Base-by-base conservation (phyloP, 768 basidiomycete genomes). In the Suillus sp. region DNA sequence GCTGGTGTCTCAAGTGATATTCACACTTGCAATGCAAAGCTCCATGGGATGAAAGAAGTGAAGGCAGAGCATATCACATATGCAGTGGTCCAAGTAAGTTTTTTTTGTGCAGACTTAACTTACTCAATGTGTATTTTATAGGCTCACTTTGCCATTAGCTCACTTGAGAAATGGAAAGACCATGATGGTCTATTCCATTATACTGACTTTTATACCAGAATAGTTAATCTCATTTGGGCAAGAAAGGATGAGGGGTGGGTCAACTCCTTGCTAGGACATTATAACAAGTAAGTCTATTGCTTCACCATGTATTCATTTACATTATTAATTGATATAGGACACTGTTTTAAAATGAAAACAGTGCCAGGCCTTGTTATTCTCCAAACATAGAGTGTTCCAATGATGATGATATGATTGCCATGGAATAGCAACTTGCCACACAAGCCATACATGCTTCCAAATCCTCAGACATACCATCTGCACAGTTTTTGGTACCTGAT, bases 41-140 rank as follows among this genome's bases (percentile, higher is more conserved):
- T 63, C 9, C 59, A 60, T 14, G 34, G 47, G 25, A 63, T 63
- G 59, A 4, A 3, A 9, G 35, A 42, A 38, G 47, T 63, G 22
- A 37, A 11, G 6, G 62, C 62, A 7, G 59, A 63, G 35, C 62
- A 63, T n/a, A 60, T 63, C 11, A 34, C 62, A 27, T 63, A 63
- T 42, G 45, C 32, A 0, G 11, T 25, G 4, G 48, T 61, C 27
- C 60, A 61, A 11, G 42, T 48, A 60, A 20, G 14, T 27, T 22
- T 7, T 50, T 45, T 14, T 37, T 20, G 0, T 6, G n/a, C 22
- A 27, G 6, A 9, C 22, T 45, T 59, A 2, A 48, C 38, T 60
- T 30, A 56, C 53, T 54, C 32, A 34, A 4, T 35, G 18, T 42
- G 40, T 50, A 13, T 10, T 50, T 6, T 27, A 50, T 25, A 50